A percentile compares a stretch with the other conserved stretches of the same genome.
Conservation (phyloP, 352 stramenopile species). For the Globisporangium recalcitrans region DNA sequence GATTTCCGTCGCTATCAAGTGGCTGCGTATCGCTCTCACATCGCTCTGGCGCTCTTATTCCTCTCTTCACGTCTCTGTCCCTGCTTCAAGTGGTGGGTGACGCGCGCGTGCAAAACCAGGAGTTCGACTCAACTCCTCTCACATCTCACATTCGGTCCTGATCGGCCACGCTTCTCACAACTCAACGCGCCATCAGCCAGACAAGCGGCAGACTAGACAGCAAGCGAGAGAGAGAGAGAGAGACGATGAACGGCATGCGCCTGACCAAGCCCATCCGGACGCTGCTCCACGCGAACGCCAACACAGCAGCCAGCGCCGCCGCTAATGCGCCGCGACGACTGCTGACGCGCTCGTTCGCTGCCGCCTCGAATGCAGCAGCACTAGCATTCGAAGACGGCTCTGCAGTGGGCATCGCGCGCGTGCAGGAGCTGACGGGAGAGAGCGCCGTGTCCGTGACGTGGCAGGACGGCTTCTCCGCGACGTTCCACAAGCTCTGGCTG, state of each 20-base stretch:
- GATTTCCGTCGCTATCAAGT: too few species aligned
- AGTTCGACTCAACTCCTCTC: slow-evolving; percentile 2
- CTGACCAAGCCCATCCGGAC: slow-evolving; percentile 10
- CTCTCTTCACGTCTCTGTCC: not conserved
- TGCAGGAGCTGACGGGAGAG: slow-evolving; percentile 47
- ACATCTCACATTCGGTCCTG: not conserved
- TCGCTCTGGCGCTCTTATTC: slow-evolving; percentile 1
- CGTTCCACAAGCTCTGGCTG: slow-evolving; percentile 85
- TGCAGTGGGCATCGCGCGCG: slow-evolving; percentile 23
- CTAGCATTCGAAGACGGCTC: not conserved
- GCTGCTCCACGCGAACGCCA: slow-evolving; percentile 4
- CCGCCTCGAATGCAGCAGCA: not conserved
- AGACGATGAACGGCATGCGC: slow-evolving; percentile 10
- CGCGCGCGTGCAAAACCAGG: slow-evolving; percentile 17
- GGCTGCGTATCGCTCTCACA: not conserved
- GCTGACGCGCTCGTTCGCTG: not conserved
- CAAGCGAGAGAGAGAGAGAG: not conserved
- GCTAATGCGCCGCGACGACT: not conserved
- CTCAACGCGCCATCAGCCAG: slow-evolving; percentile 9
- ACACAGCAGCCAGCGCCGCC: not conserved
- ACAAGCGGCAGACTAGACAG: not conserved
- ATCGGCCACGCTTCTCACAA: slow-evolving; percentile 8
- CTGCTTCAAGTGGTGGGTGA: slow-evolving; percentile 17
- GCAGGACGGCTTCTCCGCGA: slow-evolving; percentile 67
- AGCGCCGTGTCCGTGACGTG: slow-evolving; percentile 63